These are phyloP conservation scores for Calonectria pauciramosa DNA, from an alignment of 2,329 filamentous ascomycete genomes.

Conservation along the genomic window DNA sequence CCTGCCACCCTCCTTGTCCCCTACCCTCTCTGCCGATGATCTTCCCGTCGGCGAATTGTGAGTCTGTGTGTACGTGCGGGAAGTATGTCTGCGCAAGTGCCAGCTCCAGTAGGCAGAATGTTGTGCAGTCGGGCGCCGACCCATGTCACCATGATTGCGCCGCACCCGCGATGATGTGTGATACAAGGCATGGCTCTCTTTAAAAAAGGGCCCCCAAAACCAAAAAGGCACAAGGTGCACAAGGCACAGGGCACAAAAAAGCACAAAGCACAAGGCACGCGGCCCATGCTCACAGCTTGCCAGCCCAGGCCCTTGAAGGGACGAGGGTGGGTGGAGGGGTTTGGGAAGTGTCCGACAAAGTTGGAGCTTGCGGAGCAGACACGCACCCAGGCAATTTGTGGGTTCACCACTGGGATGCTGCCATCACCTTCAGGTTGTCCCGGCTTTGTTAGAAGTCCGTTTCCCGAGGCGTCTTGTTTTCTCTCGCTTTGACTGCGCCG, in stretches of 20 bases:
- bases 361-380: constrained; percentile 7
- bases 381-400: constrained; percentile 11
- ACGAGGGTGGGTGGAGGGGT: background rate
- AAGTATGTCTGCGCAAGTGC: constrained; percentile 2
- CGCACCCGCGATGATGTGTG: constrained; percentile 21
- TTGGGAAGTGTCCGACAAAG: constrained; percentile 8
- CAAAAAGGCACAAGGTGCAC: background rate
- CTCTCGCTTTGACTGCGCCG: background rate
- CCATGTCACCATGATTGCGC: constrained; percentile 16
- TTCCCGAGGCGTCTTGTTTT: background rate
- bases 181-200: background rate
- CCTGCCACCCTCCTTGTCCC: background rate
- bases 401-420: background rate
- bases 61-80: background rate
- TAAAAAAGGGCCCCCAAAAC: background rate
- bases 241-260: background rate
- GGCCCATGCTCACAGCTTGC: background rate
- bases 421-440: background rate
- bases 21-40: background rate
- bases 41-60: background rate
- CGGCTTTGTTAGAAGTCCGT: background rate
- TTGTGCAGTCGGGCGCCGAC: constrained; percentile 2
- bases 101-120: background rate
- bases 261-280: background rate
- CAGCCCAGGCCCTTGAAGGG: background rate